Base-by-base conservation (phyloP, 805 yeast genomes). In the Saccharomyces mikatae region DNA sequence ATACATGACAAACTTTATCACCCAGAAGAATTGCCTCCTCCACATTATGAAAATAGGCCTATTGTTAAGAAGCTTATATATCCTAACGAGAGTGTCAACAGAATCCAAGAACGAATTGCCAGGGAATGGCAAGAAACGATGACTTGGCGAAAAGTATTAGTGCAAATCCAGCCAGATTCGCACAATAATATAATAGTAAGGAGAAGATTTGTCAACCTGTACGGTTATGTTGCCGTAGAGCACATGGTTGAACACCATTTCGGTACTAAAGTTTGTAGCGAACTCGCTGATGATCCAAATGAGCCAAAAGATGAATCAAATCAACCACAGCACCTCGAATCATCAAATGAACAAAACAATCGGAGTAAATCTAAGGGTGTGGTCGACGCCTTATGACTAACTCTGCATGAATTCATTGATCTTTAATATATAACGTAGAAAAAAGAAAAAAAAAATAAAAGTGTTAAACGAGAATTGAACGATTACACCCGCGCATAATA, bases 211-310 rank as follows among this genome's bases (percentile, higher is more conserved):
- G 54, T 57, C 3, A 92, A 92, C 71, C 94, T 97, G 0, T 91
- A 86, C 71, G 99, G 99, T 1, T 89, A 97, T 94, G 89, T 87
- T 0, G 96, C 89, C 0, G 76, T 92, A n/a, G 86, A 84, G 47
- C 96, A 92, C 68, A 63, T 91, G 60, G 87, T 86, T 0, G 74
- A 79, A 14, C 79, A 80, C 53, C 78, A 75, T 60, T 74, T 75
- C 55, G 72, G 72, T 11, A 49, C 41, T 4, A 62, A 57, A 17
- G 66, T 67, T 1, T 56, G 64, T 52, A 47, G 55, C 46, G 50
- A 51, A 41, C 58, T 56, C 26, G 55, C 60, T 21, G 44, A 36
- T 17, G 44, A 36, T 17, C 24, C 44, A 36, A 36, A 36, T 17
- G 44, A 36, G 22, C 44, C 44, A 36, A 36, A 36, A 36, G 24